Conservation (phyloP, 192 early-diverging fungal genomes). For the Funneliformis geosporum region DNA sequence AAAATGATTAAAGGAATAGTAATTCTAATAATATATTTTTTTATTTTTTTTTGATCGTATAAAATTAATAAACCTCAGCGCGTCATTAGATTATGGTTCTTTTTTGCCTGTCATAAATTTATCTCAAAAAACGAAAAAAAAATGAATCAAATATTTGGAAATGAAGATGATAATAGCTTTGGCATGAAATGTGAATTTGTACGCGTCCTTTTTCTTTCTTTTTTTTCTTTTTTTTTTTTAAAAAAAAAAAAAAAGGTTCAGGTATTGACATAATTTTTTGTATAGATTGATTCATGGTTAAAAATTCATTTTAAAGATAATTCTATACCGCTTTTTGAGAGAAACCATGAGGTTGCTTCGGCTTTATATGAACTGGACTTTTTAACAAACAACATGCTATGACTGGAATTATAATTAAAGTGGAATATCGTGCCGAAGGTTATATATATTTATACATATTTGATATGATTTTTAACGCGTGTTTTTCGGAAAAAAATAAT, state of each 20-base stretch:
- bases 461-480: not conserved
- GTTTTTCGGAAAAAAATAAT: not conserved
- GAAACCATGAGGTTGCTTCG: conserved; percentile 5
- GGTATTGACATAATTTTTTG: not conserved
- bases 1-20: not conserved
- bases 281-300: conserved; percentile 22
- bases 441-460: not conserved
- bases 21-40: too few species aligned
- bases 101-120: too few species aligned
- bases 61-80: too few species aligned
- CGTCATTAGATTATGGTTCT: too few species aligned
- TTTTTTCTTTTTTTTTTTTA: not conserved
- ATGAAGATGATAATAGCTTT: not conserved
- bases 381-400: conserved; percentile 18
- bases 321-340: conserved; percentile 8
- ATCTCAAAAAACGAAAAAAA: too few species aligned
- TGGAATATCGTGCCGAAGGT: conserved; percentile 26
- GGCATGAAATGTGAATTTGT: not conserved
- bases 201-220: not conserved
- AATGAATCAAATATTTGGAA: too few species aligned
- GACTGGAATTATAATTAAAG: not conserved
- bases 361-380: conserved; percentile 18
- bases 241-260: not conserved
- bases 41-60: too few species aligned
- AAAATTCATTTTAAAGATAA: conserved; percentile 12